Evolutionary conservation across 331 rosid species (phyloP).

Genomic region (Quercus lobata): DNA sequence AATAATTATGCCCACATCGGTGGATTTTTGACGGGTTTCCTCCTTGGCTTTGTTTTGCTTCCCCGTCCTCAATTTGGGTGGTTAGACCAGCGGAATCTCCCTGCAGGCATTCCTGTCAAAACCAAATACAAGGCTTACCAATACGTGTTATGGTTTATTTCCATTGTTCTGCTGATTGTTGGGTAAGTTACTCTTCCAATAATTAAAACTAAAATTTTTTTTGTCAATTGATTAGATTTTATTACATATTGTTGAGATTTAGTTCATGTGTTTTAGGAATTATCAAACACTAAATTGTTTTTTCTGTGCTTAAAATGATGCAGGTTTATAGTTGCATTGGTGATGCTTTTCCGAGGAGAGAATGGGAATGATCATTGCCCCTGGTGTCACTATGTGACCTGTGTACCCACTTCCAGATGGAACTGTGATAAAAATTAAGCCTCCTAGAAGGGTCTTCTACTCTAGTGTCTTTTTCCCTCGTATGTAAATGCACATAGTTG

Average conservation of each 20-base stretch:
- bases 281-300: conserved; percentile 6
- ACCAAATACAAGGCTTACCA: conserved; percentile 75
- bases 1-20: conserved; percentile 87
- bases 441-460: not conserved
- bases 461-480: conserved; percentile 9
- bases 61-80: conserved; percentile 73
- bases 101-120: conserved; percentile 39
- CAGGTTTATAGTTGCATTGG: conserved; percentile 57
- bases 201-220: too few species aligned
- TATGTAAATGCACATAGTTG: conserved; percentile 26
- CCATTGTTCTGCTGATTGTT: conserved; percentile 45
- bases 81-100: conserved; percentile 49
- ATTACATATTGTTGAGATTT: too few species aligned
- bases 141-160: conserved; percentile 58
- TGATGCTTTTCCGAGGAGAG: conserved; percentile 64
- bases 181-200: conserved; percentile 49
- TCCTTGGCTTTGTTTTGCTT: conserved; percentile 72
- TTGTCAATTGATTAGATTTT: too few species aligned
- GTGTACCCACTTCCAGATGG: conserved; percentile 85
- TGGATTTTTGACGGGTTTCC: conserved; percentile 73
- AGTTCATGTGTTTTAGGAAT: too few species aligned
- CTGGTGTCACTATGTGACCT: conserved; percentile 78
- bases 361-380: conserved; percentile 69
- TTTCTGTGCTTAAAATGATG: conserved; percentile 2
- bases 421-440: conserved; percentile 40